Conservation (phyloP, 1,284 basidiomycete genomes). For the Pseudozyma sp. region DNA sequence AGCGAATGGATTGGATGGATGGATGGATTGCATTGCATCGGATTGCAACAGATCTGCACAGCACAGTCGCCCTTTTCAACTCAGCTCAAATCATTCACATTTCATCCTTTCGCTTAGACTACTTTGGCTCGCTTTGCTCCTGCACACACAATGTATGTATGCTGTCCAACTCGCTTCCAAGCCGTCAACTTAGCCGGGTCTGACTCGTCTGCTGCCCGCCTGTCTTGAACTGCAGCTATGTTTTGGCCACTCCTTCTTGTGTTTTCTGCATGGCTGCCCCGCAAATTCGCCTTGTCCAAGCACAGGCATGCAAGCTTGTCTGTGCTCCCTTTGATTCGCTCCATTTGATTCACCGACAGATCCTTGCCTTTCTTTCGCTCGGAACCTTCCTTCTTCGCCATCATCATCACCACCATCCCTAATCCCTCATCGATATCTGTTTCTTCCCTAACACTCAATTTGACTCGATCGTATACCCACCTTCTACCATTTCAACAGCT, state of each 20-base stretch:
- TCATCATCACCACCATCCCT: background rate
- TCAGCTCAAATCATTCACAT: constrained; percentile 1
- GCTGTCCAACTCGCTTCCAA: constrained; percentile 11
- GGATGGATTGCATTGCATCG: no score
- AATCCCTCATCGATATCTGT: background rate
- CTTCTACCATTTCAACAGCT: background rate
- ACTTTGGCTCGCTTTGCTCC: background rate
- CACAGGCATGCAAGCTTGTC: background rate
- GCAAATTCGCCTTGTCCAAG: no score
- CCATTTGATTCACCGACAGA: background rate
- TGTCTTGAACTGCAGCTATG: background rate
- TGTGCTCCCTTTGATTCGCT: constrained; percentile 1
- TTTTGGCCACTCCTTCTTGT: constrained; percentile 1
- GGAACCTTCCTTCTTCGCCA: constrained; percentile 2
- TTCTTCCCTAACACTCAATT: background rate
- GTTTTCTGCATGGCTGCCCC: background rate
- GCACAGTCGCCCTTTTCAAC: background rate
- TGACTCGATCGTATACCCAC: background rate
- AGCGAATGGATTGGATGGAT: no score
- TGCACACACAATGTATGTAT: background rate
- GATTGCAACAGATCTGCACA: no score
- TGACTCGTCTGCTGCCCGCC: background rate
- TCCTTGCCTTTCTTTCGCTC: background rate
- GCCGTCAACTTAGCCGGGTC: background rate
- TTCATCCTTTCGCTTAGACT: background rate